Percentiles rank a stretch among this genome's conserved stretches.
Conservation (phyloP, 164 flowering plant species). For the Santalum album region DNA sequence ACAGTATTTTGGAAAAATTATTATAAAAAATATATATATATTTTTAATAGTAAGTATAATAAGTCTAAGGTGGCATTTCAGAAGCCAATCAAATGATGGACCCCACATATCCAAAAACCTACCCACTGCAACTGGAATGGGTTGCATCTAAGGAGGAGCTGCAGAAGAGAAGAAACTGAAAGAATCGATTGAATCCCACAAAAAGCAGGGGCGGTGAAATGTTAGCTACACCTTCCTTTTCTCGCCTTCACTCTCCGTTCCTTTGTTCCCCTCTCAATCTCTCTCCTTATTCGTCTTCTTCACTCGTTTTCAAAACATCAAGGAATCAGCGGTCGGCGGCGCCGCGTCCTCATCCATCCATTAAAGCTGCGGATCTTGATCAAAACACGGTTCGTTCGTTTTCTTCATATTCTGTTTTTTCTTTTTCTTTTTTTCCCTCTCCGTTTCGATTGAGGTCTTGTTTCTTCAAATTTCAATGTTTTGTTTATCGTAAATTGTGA, state of each 20-base stretch:
- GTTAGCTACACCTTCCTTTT: constrained; percentile 23
- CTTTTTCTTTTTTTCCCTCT: neutral
- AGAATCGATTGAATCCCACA: no score
- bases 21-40: no score
- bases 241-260: constrained; percentile 40
- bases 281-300: constrained; percentile 17
- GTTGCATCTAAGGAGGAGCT: no score
- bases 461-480: no score
- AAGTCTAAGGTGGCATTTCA: no score
- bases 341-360: constrained; percentile 43
- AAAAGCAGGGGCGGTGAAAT: constrained; percentile 1
- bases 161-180: neutral
- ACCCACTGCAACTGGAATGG: no score
- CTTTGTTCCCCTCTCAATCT: constrained; percentile 30
- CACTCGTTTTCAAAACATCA: constrained; percentile 13
- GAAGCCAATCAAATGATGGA: no score
- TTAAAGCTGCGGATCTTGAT: constrained; percentile 57
- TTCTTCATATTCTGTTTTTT: neutral
- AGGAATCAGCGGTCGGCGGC: constrained; percentile 26
- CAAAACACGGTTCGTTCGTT: constrained; percentile 37
- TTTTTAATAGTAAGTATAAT: no score
- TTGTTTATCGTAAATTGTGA: neutral
- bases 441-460: no score
- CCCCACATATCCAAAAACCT: no score
- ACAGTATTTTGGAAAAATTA: no score